A percentile compares a stretch with the other conserved stretches of the same genome.
Evolutionary conservation across 495 filamentous ascomycete genomes (phyloP).

Genomic region (Hypoxylon cercidicola): DNA sequence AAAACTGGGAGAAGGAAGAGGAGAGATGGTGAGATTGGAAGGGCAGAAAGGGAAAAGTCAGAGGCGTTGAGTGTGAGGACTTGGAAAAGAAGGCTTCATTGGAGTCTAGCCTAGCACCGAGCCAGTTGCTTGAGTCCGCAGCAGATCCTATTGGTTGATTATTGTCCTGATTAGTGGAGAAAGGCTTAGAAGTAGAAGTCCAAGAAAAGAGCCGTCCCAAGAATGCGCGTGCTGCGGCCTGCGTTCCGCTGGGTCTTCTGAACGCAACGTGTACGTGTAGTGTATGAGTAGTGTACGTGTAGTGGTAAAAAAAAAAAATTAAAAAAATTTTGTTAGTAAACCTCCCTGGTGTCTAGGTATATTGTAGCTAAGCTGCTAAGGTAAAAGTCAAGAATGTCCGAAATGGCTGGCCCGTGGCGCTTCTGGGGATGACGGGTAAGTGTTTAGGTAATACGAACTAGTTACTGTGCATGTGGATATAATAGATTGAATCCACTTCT

Average conservation of each 20-base stretch:
- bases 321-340: too few relatives aligned
- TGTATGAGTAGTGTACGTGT: neutral
- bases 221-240: conserved; percentile 17
- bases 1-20: conserved; percentile 38
- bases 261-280: neutral
- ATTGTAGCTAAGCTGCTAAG: conserved; percentile 1
- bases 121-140: conserved; percentile 33
- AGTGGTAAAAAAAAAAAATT: conserved; percentile 8
- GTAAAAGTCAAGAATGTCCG: conserved; percentile 2
- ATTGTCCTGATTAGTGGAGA: conserved; percentile 40
- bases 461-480: neutral
- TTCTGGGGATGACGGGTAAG: neutral
- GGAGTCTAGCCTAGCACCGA: conserved; percentile 39
- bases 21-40: conserved; percentile 43
- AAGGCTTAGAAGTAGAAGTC: conserved; percentile 25
- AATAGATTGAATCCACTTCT: too few relatives aligned
- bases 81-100: conserved; percentile 44
- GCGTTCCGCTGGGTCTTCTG: conserved; percentile 8
- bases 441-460: conserved; percentile 22
- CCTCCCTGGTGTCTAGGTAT: conserved; percentile 6
- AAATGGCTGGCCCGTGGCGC: conserved; percentile 1
- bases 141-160: conserved; percentile 31
- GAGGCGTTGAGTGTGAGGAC: conserved; percentile 45
- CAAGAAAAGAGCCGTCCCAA: conserved; percentile 6
- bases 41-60: conserved; percentile 41